These are phyloP conservation scores for Ceratobasidium sp. DNA, from an alignment of 1,284 basidiomycete genomes.

Conservation along the genomic window DNA sequence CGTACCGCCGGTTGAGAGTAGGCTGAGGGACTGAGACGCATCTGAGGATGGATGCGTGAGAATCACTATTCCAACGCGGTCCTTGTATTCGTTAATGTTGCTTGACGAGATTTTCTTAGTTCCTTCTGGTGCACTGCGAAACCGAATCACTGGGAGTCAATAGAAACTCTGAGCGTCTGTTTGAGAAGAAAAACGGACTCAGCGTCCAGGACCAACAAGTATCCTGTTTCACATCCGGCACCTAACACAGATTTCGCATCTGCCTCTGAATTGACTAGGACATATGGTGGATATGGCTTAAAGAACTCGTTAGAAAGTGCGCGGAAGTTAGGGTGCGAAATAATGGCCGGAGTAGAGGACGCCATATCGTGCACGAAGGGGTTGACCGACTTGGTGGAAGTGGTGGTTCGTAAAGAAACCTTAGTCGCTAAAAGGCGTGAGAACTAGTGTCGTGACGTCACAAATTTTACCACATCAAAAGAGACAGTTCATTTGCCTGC, in stretches of 20 bases:
- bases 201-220: slow-evolving; percentile 26
- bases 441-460: neutral
- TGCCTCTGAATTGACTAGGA: slow-evolving; percentile 15
- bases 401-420: neutral
- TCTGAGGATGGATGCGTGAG: neutral
- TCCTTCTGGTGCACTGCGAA: slow-evolving; percentile 9
- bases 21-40: neutral
- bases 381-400: neutral
- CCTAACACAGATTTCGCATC: slow-evolving; percentile 6
- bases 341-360: slow-evolving; percentile 11
- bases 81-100: neutral
- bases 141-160: neutral
- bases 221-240: slow-evolving; percentile 24
- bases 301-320: slow-evolving; percentile 20
- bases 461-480: too few relatives aligned
- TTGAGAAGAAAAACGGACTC: neutral
- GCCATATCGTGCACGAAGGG: neutral
- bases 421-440: neutral
- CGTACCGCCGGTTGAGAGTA: slow-evolving; percentile 17
- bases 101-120: neutral
- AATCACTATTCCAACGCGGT: slow-evolving; percentile 14
- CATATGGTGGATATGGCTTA: slow-evolving; percentile 32
- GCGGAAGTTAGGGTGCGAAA: slow-evolving; percentile 18
- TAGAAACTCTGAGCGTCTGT: neutral
- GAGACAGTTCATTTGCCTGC: too few relatives aligned